Conservation (phyloP, 2,329 filamentous ascomycete species). For the Aspergillus brunneoviolaceus region DNA sequence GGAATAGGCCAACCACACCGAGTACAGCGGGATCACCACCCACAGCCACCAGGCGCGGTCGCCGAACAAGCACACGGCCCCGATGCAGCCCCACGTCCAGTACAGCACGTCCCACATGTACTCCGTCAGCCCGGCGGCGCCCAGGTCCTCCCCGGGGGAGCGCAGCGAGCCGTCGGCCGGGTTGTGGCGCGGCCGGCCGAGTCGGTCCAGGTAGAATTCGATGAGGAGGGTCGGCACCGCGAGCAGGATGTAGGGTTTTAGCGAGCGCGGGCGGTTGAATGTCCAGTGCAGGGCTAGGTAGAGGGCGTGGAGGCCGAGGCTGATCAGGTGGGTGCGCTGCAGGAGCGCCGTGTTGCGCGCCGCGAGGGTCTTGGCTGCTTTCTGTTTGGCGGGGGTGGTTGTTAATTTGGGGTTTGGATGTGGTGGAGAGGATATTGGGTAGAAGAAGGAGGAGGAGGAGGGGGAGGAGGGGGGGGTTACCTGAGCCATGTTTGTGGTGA, state of each 20-base stretch:
- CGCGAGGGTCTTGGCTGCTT: constrained; percentile 62
- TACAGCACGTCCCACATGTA: constrained; percentile 98
- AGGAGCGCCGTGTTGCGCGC: constrained; percentile 75
- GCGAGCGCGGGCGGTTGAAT: constrained; percentile 61
- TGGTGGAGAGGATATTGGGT: neutral
- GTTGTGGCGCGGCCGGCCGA: constrained; percentile 75
- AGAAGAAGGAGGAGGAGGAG: neutral
- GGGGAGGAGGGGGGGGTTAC: constrained; percentile 12
- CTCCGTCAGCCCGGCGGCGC: constrained; percentile 84
- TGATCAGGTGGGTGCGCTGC: constrained; percentile 77
- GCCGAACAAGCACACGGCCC: constrained; percentile 73
- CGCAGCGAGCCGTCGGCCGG: constrained; percentile 65
- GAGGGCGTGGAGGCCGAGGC: constrained; percentile 67
- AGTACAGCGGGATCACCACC: constrained; percentile 51
- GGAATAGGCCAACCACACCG: constrained; percentile 46
- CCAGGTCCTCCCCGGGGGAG: constrained; percentile 81
- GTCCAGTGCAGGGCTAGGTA: constrained; percentile 72
- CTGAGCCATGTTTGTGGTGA: constrained; percentile 25
- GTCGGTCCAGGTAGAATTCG: constrained; percentile 80
- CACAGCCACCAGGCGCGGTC: constrained; percentile 75
- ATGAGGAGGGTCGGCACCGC: constrained; percentile 74
- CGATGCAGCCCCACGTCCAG: constrained; percentile 80
- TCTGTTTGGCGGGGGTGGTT: constrained; percentile 31
- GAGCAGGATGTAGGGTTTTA: constrained; percentile 68
- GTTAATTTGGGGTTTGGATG: constrained; percentile 2